Percentiles rank a stretch among this genome's conserved stretches.
phyloP scores from a whole-genome alignment of 1,139 yeast species.

The Debaryomyces fabryi region DNA sequence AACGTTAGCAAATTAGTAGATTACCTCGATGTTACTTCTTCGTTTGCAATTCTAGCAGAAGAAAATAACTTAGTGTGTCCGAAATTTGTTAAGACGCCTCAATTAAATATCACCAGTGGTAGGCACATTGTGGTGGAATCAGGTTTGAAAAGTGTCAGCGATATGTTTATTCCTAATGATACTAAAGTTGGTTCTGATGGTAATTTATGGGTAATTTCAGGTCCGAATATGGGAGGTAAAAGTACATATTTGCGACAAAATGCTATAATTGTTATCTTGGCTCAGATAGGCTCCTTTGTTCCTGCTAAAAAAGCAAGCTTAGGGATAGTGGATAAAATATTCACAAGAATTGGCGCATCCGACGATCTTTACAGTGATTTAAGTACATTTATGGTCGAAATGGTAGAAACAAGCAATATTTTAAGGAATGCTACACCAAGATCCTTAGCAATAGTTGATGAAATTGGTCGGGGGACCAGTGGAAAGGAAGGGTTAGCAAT shows the following conservation, averaged over 20 bases:
- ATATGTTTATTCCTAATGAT: conserved; percentile 68
- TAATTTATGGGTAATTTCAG: conserved; percentile 74
- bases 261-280: conserved; percentile 80
- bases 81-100: conserved; percentile 48
- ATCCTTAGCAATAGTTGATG: conserved; percentile 89
- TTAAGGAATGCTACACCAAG: conserved; percentile 71
- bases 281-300: conserved; percentile 88
- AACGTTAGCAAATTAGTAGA: conserved; percentile 54
- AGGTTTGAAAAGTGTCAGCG: conserved; percentile 54
- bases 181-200: conserved; percentile 33
- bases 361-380: conserved; percentile 86
- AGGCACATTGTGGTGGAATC: conserved; percentile 90
- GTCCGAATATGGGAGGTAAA: conserved; percentile 99
- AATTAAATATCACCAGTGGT: conserved; percentile 58
- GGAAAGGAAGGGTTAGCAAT: conserved; percentile 87
- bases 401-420: conserved; percentile 91
- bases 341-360: conserved; percentile 88
- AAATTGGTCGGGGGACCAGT: conserved; percentile 96
- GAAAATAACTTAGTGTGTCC: conserved; percentile 74
- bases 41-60: conserved; percentile 70
- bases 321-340: conserved; percentile 83
- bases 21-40: conserved; percentile 68
- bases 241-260: conserved; percentile 88
- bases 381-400: conserved; percentile 96
- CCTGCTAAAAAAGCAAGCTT: conserved; percentile 76